Conservation (phyloP, 1,139 yeast genomes). For the Schwanniomyces etchellsii region DNA sequence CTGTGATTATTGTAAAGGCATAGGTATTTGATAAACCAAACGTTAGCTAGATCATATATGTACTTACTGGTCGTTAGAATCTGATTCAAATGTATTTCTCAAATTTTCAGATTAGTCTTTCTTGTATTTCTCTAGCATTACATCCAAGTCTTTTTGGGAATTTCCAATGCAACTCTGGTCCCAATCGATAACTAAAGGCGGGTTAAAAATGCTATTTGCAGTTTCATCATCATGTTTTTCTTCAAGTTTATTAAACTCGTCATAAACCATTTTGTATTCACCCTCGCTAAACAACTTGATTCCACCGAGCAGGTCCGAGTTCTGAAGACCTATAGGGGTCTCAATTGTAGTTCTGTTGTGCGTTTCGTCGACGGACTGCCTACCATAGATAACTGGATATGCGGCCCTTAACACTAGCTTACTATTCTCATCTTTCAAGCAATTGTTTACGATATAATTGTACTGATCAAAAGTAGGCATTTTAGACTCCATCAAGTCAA, state of each 20-base stretch:
- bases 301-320: slow-evolving; percentile 13
- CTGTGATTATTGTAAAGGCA: too few relatives aligned
- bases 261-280: slow-evolving; percentile 36
- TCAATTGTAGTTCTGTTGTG: slow-evolving; percentile 20
- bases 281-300: slow-evolving; percentile 32
- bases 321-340: slow-evolving; percentile 20
- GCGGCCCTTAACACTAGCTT: slow-evolving; percentile 24
- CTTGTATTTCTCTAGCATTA: slow-evolving; percentile 27
- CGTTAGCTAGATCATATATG: too few relatives aligned
- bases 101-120: too few relatives aligned
- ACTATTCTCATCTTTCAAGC: slow-evolving; percentile 20
- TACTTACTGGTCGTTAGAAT: too few relatives aligned
- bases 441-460: slow-evolving; percentile 21
- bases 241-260: slow-evolving; percentile 29
- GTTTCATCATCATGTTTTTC: slow-evolving; percentile 19
- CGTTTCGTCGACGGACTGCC: slow-evolving; percentile 10
- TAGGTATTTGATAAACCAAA: too few relatives aligned
- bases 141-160: slow-evolving; percentile 28
- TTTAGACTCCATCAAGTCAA: slow-evolving; percentile 34
- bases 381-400: slow-evolving; percentile 35
- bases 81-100: too few relatives aligned
- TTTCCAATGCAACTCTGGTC: slow-evolving; percentile 40
- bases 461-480: slow-evolving; percentile 45
- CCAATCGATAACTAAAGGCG: slow-evolving; percentile 46
- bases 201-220: slow-evolving; percentile 31